These are phyloP conservation scores for Aspergillus udagawae DNA, from an alignment of 2,329 filamentous ascomycete species.

Conservation along the genomic window DNA sequence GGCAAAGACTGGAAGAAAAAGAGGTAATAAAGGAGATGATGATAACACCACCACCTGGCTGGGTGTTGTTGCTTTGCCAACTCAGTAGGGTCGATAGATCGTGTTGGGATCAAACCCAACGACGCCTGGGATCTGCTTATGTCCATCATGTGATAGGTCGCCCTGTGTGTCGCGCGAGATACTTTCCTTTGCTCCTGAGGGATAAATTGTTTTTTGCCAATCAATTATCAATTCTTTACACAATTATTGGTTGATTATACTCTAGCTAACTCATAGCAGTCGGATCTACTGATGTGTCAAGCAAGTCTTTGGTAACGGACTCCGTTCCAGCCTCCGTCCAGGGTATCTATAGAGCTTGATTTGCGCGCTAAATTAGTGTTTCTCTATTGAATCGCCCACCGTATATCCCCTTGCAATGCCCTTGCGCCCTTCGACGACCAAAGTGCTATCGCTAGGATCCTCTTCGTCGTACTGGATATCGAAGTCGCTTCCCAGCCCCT, in stretches of 20 bases:
- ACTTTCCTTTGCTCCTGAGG: not conserved
- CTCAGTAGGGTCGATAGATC: constrained; percentile 13
- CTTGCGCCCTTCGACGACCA: constrained; percentile 78
- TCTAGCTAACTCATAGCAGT: not conserved
- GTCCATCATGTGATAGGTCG: constrained; percentile 24
- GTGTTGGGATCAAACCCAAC: constrained; percentile 17
- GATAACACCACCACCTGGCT: not conserved
- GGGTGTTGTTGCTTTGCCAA: constrained; percentile 17
- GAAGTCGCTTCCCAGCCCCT: constrained; percentile 85
- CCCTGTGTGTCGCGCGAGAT: not conserved
- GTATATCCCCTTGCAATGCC: constrained; percentile 87
- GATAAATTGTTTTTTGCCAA: not conserved
- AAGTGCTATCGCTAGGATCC: constrained; percentile 49
- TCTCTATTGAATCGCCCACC: constrained; percentile 57
- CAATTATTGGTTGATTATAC: not conserved
- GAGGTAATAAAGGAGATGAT: not conserved
- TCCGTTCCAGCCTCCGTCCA: constrained; percentile 1
- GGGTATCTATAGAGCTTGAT: constrained; percentile 1
- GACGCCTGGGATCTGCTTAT: constrained; percentile 14
- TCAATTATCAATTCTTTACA: not conserved
- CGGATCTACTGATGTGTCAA: not conserved
- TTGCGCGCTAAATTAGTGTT: constrained; percentile 24
- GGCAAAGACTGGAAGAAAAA: constrained; percentile 15
- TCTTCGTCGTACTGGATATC: constrained; percentile 57
- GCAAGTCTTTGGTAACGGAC: not conserved